A percentile compares a stretch with the other conserved stretches of the same genome.
Evolutionary conservation across 768 basidiomycete genomes (phyloP).

Genomic region (Boletus eberwhitei): DNA sequence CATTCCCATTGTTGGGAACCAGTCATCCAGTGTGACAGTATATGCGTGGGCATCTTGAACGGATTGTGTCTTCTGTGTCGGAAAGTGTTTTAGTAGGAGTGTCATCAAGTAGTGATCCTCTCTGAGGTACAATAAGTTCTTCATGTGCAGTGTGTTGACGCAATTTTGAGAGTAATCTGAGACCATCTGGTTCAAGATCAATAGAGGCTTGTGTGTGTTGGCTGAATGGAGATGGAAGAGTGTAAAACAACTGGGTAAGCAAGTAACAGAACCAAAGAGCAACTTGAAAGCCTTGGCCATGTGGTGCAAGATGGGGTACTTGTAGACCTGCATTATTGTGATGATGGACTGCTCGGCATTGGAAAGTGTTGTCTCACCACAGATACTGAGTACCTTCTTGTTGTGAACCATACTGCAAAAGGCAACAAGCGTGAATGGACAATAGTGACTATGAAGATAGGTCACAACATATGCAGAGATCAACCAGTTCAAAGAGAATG

Average conservation of each 20-base stretch:
- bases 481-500: conserved; percentile 82
- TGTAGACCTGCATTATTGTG: conserved; percentile 99
- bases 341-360: conserved; percentile 94
- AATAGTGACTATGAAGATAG: not conserved
- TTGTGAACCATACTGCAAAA: conserved; percentile 87
- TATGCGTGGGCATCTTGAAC: conserved; percentile 90
- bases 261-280: conserved; percentile 96
- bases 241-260: conserved; percentile 98
- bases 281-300: conserved; percentile 98
- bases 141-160: conserved; percentile 98
- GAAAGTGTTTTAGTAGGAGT: conserved; percentile 92
- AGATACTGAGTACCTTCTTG: conserved; percentile 89
- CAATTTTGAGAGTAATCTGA: conserved; percentile 93
- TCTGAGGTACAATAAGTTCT: conserved; percentile 95
- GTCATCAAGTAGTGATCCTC: conserved; percentile 99
- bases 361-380: conserved; percentile 90
- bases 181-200: conserved; percentile 88
- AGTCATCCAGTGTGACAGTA: conserved; percentile 94
- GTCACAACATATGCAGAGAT: conserved; percentile 77
- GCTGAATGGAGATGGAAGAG: conserved; percentile 93
- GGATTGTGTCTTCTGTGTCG: conserved; percentile 91
- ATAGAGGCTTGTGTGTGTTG: conserved; percentile 91
- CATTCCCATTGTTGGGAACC: too few relatives aligned
- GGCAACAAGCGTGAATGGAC: not conserved
- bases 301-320: conserved; percentile 99